Base-by-base conservation (phyloP, 2,329 filamentous ascomycete genomes). In the Scleromitrula shiraiana region DNA sequence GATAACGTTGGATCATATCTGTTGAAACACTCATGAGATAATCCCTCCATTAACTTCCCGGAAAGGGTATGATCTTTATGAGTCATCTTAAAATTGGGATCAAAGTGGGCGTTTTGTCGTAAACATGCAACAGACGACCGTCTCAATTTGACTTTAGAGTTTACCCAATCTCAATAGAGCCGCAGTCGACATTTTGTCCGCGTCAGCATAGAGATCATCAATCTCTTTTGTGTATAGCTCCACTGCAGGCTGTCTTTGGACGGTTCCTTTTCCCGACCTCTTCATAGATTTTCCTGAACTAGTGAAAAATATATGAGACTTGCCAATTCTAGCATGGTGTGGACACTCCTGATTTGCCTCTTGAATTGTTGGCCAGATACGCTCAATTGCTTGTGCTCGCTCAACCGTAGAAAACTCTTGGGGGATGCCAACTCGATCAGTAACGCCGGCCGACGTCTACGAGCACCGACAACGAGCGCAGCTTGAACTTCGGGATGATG, bases 211-310 rank as follows among this genome's bases (percentile, higher is more conserved):
- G 12, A 32, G 12, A n/a, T 24, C n/a, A 3, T 41, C 40, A 20
- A 43, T 36, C 26, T 26, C 41, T 10, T 36, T 14, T 6, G 26
- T 42, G 36, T 67, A 67, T 4, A 62, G 17, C 2, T 57, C 46
- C 2, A 65, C 9, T 7, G 61, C 63, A 20, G 49, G 36, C 10
- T 44, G 46, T 15, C 65, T 53, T 44, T 65, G 65, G 4, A 68
- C 47, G 0, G 62, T 68, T 2, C 67, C 67, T 45, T 70, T 69
- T 0, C 55, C 55, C 2, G 65, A 56, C 23, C 62, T 58, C 1
- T 56, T 52, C 44, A 68, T 59, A 0, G 67, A 64, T 52, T 62
- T 65, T 0, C 55, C 57, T 0, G 58, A 37, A 12, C 50, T 43
- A 0, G 61, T 56, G 10, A 68, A 61, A 1, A 58, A 29, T 9